A percentile compares a stretch with the other conserved stretches of the same genome.
These are phyloP conservation scores for Fusarium phyllophilum DNA, from an alignment of 2,329 filamentous ascomycete species.

Conservation along the genomic window DNA sequence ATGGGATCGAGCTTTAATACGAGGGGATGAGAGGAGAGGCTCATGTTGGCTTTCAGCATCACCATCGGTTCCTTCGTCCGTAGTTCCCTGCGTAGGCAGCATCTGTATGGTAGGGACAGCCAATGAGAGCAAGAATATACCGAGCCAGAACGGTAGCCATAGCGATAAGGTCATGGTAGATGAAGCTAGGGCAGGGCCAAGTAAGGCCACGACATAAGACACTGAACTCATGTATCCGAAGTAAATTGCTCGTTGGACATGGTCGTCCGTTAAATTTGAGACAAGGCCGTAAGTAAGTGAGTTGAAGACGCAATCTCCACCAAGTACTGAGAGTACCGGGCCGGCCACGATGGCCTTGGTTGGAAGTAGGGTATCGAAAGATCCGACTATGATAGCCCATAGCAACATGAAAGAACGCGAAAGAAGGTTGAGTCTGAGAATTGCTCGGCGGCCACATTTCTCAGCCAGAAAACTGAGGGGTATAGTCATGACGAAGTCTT, in stretches of 20 bases:
- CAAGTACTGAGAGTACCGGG: constrained; percentile 56
- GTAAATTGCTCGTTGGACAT: constrained; percentile 58
- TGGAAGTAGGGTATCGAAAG: constrained; percentile 31
- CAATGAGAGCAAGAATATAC: constrained; percentile 24
- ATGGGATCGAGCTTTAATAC: constrained; percentile 50
- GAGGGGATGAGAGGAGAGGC: constrained; percentile 53
- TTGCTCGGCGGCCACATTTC: constrained; percentile 51
- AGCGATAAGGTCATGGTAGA: constrained; percentile 56
- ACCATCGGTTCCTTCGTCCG: not conserved
- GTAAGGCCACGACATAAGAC: constrained; percentile 57
- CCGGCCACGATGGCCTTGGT: constrained; percentile 51
- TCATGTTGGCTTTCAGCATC: constrained; percentile 48
- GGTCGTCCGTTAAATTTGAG: constrained; percentile 56
- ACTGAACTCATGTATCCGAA: constrained; percentile 63
- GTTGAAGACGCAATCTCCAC: constrained; percentile 62
- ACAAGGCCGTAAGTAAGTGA: constrained; percentile 60
- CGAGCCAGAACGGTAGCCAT: constrained; percentile 55
- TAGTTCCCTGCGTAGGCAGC: constrained; percentile 4
- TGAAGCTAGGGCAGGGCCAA: constrained; percentile 59
- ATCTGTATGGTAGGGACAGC: constrained; percentile 29
- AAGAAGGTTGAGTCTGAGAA: constrained; percentile 57
- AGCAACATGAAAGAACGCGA: constrained; percentile 46
- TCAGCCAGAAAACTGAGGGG: constrained; percentile 59
- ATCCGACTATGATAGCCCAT: constrained; percentile 39
- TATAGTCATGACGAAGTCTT: constrained; percentile 62